phyloP scores from a whole-genome alignment of 1,284 basidiomycete genomes.

The Schizophyllum commune region DNA sequence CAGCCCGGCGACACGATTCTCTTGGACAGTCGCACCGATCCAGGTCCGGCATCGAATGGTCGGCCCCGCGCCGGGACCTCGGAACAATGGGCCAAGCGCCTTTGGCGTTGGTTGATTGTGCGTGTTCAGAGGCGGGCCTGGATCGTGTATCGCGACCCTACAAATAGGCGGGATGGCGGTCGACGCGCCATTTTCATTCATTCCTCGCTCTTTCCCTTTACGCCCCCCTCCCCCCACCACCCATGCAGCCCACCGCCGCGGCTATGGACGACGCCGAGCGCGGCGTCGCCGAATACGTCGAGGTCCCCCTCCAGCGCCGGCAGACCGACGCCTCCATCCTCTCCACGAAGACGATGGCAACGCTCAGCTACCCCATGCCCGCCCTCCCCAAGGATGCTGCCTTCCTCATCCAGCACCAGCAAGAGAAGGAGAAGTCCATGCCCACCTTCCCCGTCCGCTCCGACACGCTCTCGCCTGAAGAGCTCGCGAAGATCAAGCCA shows the following conservation, averaged over 20 bases:
- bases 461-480: background rate
- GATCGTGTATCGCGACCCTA: background rate
- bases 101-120: background rate
- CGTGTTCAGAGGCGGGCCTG: background rate
- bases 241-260: background rate
- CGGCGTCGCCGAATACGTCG: slow-evolving; percentile 23
- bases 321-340: background rate
- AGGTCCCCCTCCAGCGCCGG: slow-evolving; percentile 14
- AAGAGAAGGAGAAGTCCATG: background rate
- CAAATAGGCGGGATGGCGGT: background rate
- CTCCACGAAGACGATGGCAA: background rate
- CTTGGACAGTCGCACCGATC: background rate
- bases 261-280: slow-evolving; percentile 30
- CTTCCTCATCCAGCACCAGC: background rate
- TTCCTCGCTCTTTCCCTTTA: background rate
- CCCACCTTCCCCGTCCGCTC: background rate
- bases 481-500: background rate
- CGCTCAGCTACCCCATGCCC: background rate
- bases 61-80: background rate
- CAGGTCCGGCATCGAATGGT: background rate
- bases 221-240: background rate
- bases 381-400: background rate
- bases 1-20: background rate
- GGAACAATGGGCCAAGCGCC: background rate
- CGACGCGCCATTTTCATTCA: background rate